A percentile compares a stretch with the other conserved stretches of the same genome.
phyloP scores from a whole-genome alignment of 345 rosid genomes.

The Eutrema japonicum region DNA sequence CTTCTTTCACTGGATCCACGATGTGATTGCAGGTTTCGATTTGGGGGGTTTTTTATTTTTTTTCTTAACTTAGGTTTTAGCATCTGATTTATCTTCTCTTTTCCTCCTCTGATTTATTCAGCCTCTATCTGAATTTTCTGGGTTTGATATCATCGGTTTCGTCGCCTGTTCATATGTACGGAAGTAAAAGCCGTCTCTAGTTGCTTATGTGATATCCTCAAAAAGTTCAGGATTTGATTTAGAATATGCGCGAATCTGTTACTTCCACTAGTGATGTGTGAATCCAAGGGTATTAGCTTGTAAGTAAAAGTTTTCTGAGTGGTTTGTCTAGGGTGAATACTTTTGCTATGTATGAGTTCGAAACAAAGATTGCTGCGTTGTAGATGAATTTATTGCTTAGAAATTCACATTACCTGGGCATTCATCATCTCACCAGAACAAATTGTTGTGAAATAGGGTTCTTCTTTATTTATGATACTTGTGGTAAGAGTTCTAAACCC shows the following conservation, averaged over 20 bases:
- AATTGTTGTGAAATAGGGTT: neutral
- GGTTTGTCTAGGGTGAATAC: neutral
- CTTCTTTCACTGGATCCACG: slow-evolving; percentile 37
- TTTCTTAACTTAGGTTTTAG: slow-evolving; percentile 39
- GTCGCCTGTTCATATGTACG: slow-evolving; percentile 10
- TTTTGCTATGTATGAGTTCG: slow-evolving; percentile 25
- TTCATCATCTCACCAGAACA: slow-evolving; percentile 1
- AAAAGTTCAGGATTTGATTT: slow-evolving; percentile 11
- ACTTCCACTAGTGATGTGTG: slow-evolving; percentile 32
- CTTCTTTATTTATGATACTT: slow-evolving; percentile 1
- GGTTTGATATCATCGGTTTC: slow-evolving; percentile 15
- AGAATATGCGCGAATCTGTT: slow-evolving; percentile 37
- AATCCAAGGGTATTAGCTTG: slow-evolving; percentile 26
- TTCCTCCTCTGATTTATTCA: neutral
- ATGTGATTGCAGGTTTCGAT: slow-evolving; percentile 22
- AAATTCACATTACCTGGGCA: neutral
- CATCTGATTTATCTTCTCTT: slow-evolving; percentile 27
- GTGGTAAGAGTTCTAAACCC: neutral
- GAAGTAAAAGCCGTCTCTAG: neutral
- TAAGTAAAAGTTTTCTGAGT: slow-evolving; percentile 10
- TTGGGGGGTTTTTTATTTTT: slow-evolving; percentile 9
- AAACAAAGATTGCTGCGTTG: slow-evolving; percentile 11
- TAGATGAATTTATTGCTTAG: slow-evolving; percentile 26
- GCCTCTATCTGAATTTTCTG: neutral
- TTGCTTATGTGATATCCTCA: slow-evolving; percentile 1